A percentile compares a stretch with the other conserved stretches of the same genome.
Conservation (phyloP, 805 yeast species). For the Barnettozyma vustinii region DNA sequence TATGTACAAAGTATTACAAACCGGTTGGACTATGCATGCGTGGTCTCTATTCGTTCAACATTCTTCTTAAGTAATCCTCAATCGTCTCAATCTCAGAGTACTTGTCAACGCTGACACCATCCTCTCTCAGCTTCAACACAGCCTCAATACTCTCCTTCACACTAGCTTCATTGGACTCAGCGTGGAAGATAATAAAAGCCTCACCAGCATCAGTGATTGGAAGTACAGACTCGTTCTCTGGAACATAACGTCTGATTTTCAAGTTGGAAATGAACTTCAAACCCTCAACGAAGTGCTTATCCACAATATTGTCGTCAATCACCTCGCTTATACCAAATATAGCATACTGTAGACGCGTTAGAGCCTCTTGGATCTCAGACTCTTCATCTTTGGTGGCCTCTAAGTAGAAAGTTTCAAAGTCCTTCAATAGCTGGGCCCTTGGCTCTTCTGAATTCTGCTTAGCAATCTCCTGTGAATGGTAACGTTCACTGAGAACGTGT, state of each 20-base stretch:
- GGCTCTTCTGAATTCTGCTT: constrained; percentile 37
- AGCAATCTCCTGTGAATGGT: constrained; percentile 60
- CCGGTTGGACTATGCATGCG: not conserved
- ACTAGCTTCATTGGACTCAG: constrained; percentile 37
- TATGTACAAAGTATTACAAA: constrained; percentile 4
- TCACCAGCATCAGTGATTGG: constrained; percentile 33
- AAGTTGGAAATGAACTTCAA: constrained; percentile 62
- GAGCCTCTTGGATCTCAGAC: constrained; percentile 55
- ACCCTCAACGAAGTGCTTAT: constrained; percentile 59
- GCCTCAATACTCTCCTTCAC: constrained; percentile 35
- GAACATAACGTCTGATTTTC: constrained; percentile 51
- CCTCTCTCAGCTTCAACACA: constrained; percentile 43
- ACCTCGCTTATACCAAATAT: constrained; percentile 77
- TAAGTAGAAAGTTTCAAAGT: constrained; percentile 55
- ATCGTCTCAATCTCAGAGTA: constrained; percentile 33
- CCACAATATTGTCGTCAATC: constrained; percentile 52
- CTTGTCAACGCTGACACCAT: constrained; percentile 27
- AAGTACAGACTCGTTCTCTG: constrained; percentile 33
- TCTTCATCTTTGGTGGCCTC: constrained; percentile 49
- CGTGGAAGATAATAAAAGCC: constrained; percentile 42
- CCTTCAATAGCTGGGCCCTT: constrained; percentile 45
- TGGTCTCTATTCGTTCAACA: constrained; percentile 11
- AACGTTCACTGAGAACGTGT: constrained; percentile 84
- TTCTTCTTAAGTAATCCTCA: constrained; percentile 21
- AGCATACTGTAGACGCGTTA: constrained; percentile 76